These are phyloP conservation scores for Aspergillus viridinutans DNA, from an alignment of 2,329 filamentous ascomycete genomes.

Conservation along the genomic window DNA sequence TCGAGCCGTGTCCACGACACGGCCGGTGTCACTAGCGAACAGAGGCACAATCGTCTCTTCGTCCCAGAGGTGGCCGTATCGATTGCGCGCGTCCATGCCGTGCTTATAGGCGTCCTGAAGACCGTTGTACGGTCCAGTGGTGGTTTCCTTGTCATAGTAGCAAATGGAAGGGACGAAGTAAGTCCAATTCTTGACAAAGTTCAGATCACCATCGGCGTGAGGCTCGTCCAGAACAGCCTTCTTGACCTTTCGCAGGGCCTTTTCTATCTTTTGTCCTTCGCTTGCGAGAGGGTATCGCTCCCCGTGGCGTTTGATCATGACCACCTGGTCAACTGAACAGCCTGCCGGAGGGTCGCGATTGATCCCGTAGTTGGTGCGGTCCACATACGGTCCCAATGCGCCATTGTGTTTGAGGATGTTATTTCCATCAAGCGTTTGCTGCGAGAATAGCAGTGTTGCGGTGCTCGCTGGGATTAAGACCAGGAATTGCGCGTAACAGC, in stretches of 20 bases:
- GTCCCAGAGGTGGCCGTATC: constrained; percentile 18
- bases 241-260: constrained; percentile 13
- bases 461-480: background rate
- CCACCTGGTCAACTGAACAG: constrained; percentile 21
- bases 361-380: constrained; percentile 15
- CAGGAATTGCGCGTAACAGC: background rate
- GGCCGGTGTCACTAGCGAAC: constrained; percentile 15
- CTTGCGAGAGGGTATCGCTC: constrained; percentile 18
- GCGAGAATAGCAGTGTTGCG: constrained; percentile 3
- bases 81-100: constrained; percentile 15
- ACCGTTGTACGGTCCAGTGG: constrained; percentile 16
- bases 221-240: background rate
- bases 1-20: constrained; percentile 19
- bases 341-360: constrained; percentile 14
- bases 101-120: constrained; percentile 13
- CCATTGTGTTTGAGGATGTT: constrained; percentile 18
- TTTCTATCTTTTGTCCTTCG: constrained; percentile 8
- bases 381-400: constrained; percentile 16
- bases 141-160: constrained; percentile 15
- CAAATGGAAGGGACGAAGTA: constrained; percentile 18
- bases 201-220: constrained; percentile 12
- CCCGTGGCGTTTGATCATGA: constrained; percentile 21
- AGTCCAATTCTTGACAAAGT: constrained; percentile 18
- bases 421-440: constrained; percentile 12
- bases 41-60: constrained; percentile 12